Conservation (phyloP, 257 asterid species). For the Anisodus acutangulus region DNA sequence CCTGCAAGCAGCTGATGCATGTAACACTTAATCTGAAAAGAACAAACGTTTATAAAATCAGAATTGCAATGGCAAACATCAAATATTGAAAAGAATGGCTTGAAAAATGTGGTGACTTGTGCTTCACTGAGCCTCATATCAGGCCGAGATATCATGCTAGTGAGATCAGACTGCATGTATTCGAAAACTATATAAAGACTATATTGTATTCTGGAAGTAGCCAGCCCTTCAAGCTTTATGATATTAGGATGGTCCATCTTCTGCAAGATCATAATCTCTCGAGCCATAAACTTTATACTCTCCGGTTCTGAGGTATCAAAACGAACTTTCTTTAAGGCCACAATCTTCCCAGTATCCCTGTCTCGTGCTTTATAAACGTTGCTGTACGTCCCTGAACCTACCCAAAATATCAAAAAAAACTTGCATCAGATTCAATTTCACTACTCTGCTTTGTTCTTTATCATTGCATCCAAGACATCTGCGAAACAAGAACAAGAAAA, state of each 20-base stretch:
- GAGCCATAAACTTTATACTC: constrained; percentile 88
- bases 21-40: constrained; percentile 66
- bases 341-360: constrained; percentile 60
- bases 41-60: background rate
- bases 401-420: constrained; percentile 41
- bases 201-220: constrained; percentile 91
- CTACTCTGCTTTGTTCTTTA: background rate
- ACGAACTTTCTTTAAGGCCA: constrained; percentile 79
- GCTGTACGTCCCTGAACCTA: constrained; percentile 84
- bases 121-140: constrained; percentile 71
- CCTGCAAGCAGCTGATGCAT: constrained; percentile 77
- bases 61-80: background rate
- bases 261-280: constrained; percentile 72
- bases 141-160: constrained; percentile 59
- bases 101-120: constrained; percentile 51
- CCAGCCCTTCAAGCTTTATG: constrained; percentile 78
- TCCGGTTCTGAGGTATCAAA: constrained; percentile 83
- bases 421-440: background rate
- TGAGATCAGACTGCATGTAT: constrained; percentile 65
- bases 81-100: background rate
- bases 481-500: background rate
- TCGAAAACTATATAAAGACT: constrained; percentile 81
- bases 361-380: constrained; percentile 84
- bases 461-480: background rate
- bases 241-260: constrained; percentile 79